phyloP scores from a whole-genome alignment of 495 filamentous ascomycete genomes.

The Daldinia bambusicola region DNA sequence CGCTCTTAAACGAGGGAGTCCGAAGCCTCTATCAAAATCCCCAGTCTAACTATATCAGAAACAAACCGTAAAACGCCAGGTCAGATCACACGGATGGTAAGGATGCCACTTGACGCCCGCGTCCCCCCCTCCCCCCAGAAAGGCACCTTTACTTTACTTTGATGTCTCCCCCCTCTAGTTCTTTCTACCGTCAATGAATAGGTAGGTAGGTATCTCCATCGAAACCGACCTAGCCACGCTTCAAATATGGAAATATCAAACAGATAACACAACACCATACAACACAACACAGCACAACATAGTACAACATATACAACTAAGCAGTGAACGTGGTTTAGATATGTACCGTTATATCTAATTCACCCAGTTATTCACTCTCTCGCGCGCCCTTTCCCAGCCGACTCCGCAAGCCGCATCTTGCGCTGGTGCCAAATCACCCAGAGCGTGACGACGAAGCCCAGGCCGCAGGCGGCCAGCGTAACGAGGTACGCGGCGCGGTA shows the following conservation, averaged over 20 bases:
- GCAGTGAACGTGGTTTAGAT: background rate
- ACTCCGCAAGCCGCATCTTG: slow-evolving; percentile 44
- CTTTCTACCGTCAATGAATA: background rate
- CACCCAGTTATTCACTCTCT: no score
- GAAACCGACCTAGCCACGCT: background rate
- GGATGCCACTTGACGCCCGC: background rate
- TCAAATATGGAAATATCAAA: background rate
- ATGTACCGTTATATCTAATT: background rate
- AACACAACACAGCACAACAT: no score
- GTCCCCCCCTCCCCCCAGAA: background rate
- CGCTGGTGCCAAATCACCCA: slow-evolving; percentile 80
- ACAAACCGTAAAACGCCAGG: slow-evolving; percentile 2
- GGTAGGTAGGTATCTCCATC: background rate
- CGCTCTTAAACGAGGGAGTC: background rate
- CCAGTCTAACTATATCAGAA: background rate
- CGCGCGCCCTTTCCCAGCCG: slow-evolving; percentile 47
- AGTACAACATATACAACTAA: slow-evolving; percentile 1
- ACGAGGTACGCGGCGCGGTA: slow-evolving; percentile 84
- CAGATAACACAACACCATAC: background rate
- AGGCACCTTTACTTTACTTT: background rate
- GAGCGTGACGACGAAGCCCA: slow-evolving; percentile 75
- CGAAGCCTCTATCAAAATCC: slow-evolving; percentile 8
- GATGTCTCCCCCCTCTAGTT: background rate
- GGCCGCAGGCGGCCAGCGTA: slow-evolving; percentile 77
- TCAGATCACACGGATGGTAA: no score